A percentile compares a stretch with the other conserved stretches of the same genome.
Conservation (phyloP, 2,329 filamentous ascomycete species). For the Fusarium denticulatum region DNA sequence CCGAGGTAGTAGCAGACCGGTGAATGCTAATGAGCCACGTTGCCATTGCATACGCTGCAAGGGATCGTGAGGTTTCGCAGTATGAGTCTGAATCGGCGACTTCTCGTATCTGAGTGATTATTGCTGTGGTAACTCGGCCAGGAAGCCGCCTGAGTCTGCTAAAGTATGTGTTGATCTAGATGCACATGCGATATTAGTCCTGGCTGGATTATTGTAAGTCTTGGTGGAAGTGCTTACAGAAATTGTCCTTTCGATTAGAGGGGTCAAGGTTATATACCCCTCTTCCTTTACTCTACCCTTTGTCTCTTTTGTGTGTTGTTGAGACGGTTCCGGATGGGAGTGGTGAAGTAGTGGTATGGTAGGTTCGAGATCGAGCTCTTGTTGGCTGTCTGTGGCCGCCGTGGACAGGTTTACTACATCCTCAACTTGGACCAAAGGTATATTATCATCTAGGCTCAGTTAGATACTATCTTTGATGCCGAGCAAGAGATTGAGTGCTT, state of each 20-base stretch:
- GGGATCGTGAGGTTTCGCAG: background rate
- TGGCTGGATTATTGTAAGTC: fast-evolving
- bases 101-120: background rate
- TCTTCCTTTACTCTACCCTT: fast-evolving
- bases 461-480: fast-evolving
- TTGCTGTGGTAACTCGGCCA: background rate
- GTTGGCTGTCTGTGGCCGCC: fast-evolving
- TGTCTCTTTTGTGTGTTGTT: no score
- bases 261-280: background rate
- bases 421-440: fast-evolving
- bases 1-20: background rate
- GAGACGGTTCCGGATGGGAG: fast-evolving
- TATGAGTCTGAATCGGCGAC: background rate
- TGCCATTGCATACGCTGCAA: background rate
- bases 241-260: background rate
- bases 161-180: background rate
- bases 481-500: background rate
- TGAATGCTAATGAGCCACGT: background rate
- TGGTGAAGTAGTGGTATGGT: background rate
- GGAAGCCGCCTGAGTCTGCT: background rate
- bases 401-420: fast-evolving
- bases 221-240: background rate
- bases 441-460: fast-evolving
- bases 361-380: no score
- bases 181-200: fast-evolving